Conservation (phyloP, 805 yeast genomes). For the Schizosaccharomyces cryophilus region DNA sequence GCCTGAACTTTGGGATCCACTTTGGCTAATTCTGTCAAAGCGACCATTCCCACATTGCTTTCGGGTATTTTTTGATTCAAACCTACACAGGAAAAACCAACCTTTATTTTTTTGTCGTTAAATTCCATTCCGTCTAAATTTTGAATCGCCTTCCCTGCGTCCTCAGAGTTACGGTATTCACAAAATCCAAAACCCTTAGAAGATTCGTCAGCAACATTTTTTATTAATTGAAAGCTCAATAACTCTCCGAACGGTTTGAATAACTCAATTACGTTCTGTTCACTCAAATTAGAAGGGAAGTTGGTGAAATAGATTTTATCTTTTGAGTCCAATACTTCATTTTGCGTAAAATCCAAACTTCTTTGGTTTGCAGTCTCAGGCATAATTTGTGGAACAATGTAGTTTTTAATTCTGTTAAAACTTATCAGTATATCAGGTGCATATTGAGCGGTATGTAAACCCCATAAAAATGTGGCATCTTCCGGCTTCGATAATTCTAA, state of each 20-base stretch:
- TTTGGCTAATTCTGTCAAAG: slow-evolving; percentile 11
- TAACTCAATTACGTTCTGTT: slow-evolving; percentile 21
- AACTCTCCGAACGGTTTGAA: slow-evolving; percentile 21
- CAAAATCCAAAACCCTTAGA: slow-evolving; percentile 36
- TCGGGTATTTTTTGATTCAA: slow-evolving; percentile 4
- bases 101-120: slow-evolving; percentile 16
- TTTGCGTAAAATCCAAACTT: slow-evolving; percentile 5
- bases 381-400: slow-evolving; percentile 15
- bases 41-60: slow-evolving; percentile 12
- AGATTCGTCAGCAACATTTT: slow-evolving; percentile 21
- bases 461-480: slow-evolving; percentile 30
- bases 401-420: slow-evolving; percentile 24
- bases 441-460: slow-evolving; percentile 14
- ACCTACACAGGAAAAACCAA: slow-evolving; percentile 20
- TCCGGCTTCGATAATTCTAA: slow-evolving; percentile 27
- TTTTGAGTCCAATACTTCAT: slow-evolving; percentile 19
- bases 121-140: slow-evolving; percentile 17
- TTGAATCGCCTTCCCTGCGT: slow-evolving; percentile 13
- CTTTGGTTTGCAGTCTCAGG: slow-evolving; percentile 3
- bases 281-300: slow-evolving; percentile 20
- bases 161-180: slow-evolving; percentile 16
- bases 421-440: slow-evolving; percentile 13
- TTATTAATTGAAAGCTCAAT: slow-evolving; percentile 19
- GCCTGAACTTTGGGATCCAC: slow-evolving; percentile 8
- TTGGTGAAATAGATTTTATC: slow-evolving; percentile 24